These are phyloP conservation scores for Mantamonas sphyraenae DNA, from an alignment of 78 protist species.

Conservation along the genomic window DNA sequence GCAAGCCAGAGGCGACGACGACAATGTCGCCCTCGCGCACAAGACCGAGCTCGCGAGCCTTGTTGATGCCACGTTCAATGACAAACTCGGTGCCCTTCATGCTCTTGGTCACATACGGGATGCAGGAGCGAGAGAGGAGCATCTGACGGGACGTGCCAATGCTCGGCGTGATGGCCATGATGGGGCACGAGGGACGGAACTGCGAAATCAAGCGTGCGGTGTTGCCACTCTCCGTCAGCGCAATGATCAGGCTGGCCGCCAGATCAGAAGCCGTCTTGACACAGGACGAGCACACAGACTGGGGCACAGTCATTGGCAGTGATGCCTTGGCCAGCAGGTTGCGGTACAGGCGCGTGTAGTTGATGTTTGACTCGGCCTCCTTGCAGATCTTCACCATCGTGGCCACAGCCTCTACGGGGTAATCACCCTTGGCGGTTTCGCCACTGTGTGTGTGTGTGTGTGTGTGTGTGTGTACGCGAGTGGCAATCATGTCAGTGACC, in stretches of 20 bases:
- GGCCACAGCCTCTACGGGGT: constrained; percentile 59
- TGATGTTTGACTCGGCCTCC: not conserved
- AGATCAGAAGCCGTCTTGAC: not conserved
- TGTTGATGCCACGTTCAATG: constrained; percentile 5
- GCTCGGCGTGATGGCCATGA: constrained; percentile 20
- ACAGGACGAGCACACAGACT: not conserved
- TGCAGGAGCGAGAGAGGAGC: not conserved
- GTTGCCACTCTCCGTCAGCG: constrained; percentile 22
- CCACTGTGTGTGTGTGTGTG: no score
- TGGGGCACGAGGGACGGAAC: constrained; percentile 25
- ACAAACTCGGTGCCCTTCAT: constrained; percentile 1
- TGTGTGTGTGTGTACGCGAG: no score
- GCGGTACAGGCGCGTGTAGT: not conserved
- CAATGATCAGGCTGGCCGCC: constrained; percentile 1
- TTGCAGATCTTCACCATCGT: constrained; percentile 50
- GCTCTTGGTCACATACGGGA: not conserved
- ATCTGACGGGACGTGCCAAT: not conserved
- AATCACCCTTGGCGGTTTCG: constrained; percentile 64
- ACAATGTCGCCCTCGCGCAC: constrained; percentile 5
- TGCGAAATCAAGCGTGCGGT: constrained; percentile 27
- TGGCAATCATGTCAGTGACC: no score
- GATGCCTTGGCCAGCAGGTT: not conserved
- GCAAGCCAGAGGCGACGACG: constrained; percentile 5
- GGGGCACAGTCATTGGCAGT: not conserved
- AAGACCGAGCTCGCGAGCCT: not conserved